Evolutionary conservation across 2,329 filamentous ascomycete genomes (phyloP).

Genomic region (Pochonia chlamydosporia): DNA sequence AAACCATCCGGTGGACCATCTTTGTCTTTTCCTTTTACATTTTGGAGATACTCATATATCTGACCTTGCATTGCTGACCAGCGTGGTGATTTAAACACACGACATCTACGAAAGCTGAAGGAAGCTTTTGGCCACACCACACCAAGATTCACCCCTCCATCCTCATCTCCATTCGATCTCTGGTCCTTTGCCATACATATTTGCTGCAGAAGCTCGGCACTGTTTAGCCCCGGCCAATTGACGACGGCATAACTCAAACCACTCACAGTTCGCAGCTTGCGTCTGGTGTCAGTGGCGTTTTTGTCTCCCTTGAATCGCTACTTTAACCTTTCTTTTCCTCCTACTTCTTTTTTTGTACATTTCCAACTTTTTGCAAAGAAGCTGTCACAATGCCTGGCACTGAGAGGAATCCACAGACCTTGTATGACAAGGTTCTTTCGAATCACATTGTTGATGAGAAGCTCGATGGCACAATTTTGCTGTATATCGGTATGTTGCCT

Average conservation of each 20-base stretch:
- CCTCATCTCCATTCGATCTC: neutral
- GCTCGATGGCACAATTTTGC: conserved; percentile 82
- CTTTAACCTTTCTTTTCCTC: neutral
- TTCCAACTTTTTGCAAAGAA: neutral
- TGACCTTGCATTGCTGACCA: too few relatives aligned
- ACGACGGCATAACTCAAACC: neutral
- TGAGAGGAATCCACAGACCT: conserved; percentile 68
- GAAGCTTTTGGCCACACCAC: too few relatives aligned
- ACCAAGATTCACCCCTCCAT: too few relatives aligned
- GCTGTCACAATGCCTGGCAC: conserved; percentile 61
- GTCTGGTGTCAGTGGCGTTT: neutral
- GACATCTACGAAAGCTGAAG: too few relatives aligned
- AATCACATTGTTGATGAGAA: conserved; percentile 94
- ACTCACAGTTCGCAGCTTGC: neutral
- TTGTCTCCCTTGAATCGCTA: neutral
- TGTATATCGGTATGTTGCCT: conserved; percentile 77
- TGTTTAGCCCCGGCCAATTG: neutral
- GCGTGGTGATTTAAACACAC: too few relatives aligned
- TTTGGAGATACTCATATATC: too few relatives aligned
- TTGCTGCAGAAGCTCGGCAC: neutral
- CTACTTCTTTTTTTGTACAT: neutral
- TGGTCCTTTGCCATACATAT: too few relatives aligned
- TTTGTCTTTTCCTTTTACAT: neutral
- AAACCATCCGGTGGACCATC: neutral
- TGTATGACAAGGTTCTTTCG: conserved; percentile 97